phyloP scores from a whole-genome alignment of 1,284 basidiomycete species.

The Moniliophthora roreri region DNA sequence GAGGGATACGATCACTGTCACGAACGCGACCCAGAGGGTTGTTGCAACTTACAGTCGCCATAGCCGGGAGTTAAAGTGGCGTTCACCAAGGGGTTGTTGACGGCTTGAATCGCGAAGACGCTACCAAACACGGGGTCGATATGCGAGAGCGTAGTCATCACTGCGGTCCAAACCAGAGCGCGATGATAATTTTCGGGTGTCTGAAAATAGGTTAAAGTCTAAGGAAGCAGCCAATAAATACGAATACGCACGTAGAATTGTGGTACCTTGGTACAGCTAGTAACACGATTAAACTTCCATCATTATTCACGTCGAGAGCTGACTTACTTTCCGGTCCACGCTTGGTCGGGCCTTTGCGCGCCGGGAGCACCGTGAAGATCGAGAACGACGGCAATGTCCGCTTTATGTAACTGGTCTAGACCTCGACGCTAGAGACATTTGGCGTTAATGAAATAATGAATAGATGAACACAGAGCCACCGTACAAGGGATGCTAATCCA shows the following conservation, averaged over 20 bases:
- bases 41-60: constrained; percentile 60
- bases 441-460: no score
- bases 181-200: constrained; percentile 71
- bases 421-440: constrained; percentile 73
- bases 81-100: constrained; percentile 77
- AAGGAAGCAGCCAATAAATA: neutral
- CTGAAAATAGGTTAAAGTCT: constrained; percentile 39
- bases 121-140: constrained; percentile 63
- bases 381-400: constrained; percentile 65
- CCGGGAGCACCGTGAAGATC: constrained; percentile 81
- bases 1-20: constrained; percentile 42
- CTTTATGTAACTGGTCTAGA: constrained; percentile 53
- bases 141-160: constrained; percentile 75
- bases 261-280: constrained; percentile 62
- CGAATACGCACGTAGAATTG: constrained; percentile 64
- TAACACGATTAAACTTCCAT: neutral
- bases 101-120: constrained; percentile 72
- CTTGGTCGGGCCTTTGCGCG: constrained; percentile 55
- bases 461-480: no score
- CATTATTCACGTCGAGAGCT: neutral
- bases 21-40: neutral
- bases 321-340: constrained; percentile 67
- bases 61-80: constrained; percentile 63
- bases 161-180: constrained; percentile 73
- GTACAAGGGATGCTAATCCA: constrained; percentile 62